These are phyloP conservation scores for Pseudoperonospora humuli DNA, from an alignment of 352 stramenopile species.

Conservation along the genomic window DNA sequence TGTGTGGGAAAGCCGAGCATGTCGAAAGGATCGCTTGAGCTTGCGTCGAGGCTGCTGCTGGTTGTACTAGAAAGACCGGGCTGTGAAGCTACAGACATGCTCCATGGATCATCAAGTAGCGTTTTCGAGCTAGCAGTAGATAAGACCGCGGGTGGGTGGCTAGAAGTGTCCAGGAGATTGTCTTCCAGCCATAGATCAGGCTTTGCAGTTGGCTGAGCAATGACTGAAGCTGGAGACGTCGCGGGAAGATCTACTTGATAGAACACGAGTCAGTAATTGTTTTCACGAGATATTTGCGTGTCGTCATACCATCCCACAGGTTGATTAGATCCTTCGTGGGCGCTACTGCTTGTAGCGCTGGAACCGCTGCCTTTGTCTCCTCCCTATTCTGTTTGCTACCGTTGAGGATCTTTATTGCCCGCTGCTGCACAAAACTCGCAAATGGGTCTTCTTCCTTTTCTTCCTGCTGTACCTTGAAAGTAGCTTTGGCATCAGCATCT, in stretches of 20 bases:
- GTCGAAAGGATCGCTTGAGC: slow-evolving; percentile 28
- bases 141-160: neutral
- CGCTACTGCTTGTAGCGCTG: neutral
- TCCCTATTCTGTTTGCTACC: slow-evolving; percentile 16
- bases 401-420: slow-evolving; percentile 33
- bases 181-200: slow-evolving; percentile 22
- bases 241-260: slow-evolving; percentile 5
- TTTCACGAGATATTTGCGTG: neutral
- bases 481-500: slow-evolving; percentile 6
- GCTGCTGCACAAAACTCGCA: slow-evolving; percentile 50
- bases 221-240: neutral
- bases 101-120: slow-evolving; percentile 10
- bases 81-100: slow-evolving; percentile 1
- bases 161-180: slow-evolving; percentile 9
- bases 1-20: slow-evolving; percentile 32
- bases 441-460: slow-evolving; percentile 55
- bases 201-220: slow-evolving; percentile 2
- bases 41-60: slow-evolving; percentile 9
- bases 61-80: slow-evolving; percentile 1
- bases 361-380: slow-evolving; percentile 13
- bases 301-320: slow-evolving; percentile 46
- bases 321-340: slow-evolving; percentile 50
- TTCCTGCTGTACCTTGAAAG: slow-evolving; percentile 12
- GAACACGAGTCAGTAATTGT: slow-evolving; percentile 2
- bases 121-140: neutral